These are phyloP conservation scores for Pythium chondricola DNA, from an alignment of 352 stramenopile species.

Conservation along the genomic window DNA sequence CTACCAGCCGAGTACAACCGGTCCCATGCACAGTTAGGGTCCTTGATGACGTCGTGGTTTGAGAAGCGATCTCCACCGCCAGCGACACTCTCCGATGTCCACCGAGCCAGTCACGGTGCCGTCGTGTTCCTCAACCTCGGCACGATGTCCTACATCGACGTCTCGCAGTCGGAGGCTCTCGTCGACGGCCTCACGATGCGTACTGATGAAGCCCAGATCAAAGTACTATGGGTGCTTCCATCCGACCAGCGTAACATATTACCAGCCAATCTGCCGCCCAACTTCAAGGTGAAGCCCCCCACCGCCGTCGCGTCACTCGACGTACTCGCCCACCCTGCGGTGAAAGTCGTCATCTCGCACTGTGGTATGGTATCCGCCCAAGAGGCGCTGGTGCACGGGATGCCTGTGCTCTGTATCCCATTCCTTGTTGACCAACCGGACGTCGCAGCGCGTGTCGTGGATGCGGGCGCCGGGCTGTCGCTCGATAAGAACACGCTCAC, in stretches of 20 bases:
- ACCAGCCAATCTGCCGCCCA: constrained; percentile 39
- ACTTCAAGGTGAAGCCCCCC: constrained; percentile 60
- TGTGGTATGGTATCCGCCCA: constrained; percentile 83
- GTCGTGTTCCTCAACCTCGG: constrained; percentile 78
- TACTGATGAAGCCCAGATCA: constrained; percentile 34
- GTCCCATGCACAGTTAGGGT: constrained; percentile 24
- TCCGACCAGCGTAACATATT: constrained; percentile 66
- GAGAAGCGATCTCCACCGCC: constrained; percentile 12
- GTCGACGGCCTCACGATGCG: constrained; percentile 54
- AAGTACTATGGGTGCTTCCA: constrained; percentile 74
- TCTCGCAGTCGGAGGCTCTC: constrained; percentile 70
- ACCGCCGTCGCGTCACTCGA: constrained; percentile 53
- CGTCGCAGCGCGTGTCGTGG: constrained; percentile 68
- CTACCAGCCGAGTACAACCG: constrained; percentile 35
- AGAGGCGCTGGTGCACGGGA: constrained; percentile 70
- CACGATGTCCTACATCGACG: constrained; percentile 75
- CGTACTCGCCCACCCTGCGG: constrained; percentile 48
- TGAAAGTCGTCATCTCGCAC: constrained; percentile 78
- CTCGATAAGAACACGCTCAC: constrained; percentile 74
- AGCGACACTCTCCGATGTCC: constrained; percentile 5
- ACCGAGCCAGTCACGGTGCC: constrained; percentile 16
- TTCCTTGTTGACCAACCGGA: constrained; percentile 85
- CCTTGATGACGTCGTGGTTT: constrained; percentile 35
- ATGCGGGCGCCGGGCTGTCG: constrained; percentile 58
- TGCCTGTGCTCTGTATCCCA: constrained; percentile 84